Percentiles rank a stretch among this genome's conserved stretches.
phyloP scores from a whole-genome alignment of 2,329 filamentous ascomycete species.

The Plectosphaerella plurivora region DNA sequence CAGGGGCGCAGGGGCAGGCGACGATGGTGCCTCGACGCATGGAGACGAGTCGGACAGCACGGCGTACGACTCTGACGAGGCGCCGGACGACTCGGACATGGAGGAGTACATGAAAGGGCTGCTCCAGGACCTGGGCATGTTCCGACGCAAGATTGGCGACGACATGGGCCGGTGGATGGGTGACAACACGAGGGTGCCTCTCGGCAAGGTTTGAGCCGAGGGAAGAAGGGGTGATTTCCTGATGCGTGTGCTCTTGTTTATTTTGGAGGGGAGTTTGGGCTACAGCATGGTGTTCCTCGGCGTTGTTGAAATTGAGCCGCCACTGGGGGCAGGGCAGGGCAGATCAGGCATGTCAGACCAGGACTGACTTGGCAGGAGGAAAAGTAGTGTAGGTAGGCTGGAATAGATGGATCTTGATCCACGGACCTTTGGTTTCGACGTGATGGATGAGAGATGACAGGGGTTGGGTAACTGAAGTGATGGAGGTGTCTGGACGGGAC shows the following conservation, averaged over 20 bases:
- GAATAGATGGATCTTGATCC: too few relatives aligned
- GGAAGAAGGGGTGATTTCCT: background rate
- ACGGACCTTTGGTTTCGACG: too few relatives aligned
- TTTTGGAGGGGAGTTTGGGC: background rate
- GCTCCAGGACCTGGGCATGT: slow-evolving; percentile 73
- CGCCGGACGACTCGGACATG: slow-evolving; percentile 58
- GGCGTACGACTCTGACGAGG: slow-evolving; percentile 34
- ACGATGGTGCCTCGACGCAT: slow-evolving; percentile 50
- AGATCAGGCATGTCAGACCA: too few relatives aligned
- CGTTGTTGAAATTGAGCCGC: background rate
- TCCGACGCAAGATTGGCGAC: slow-evolving; percentile 81
- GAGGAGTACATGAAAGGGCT: slow-evolving; percentile 84
- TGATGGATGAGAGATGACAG: too few relatives aligned
- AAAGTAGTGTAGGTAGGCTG: too few relatives aligned
- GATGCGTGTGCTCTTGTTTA: background rate
- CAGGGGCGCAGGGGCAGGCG: slow-evolving; percentile 45
- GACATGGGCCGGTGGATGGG: slow-evolving; percentile 73
- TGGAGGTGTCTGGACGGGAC: too few relatives aligned
- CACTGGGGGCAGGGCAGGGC: background rate
- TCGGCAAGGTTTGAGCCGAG: slow-evolving; percentile 35
- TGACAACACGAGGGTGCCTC: slow-evolving; percentile 50
- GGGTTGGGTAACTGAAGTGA: too few relatives aligned
- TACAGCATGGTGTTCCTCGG: slow-evolving; percentile 12
- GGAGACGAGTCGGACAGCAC: slow-evolving; percentile 37
- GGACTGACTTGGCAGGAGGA: too few relatives aligned